phyloP scores from a whole-genome alignment of 495 filamentous ascomycete species.

The Neurospora africana region DNA sequence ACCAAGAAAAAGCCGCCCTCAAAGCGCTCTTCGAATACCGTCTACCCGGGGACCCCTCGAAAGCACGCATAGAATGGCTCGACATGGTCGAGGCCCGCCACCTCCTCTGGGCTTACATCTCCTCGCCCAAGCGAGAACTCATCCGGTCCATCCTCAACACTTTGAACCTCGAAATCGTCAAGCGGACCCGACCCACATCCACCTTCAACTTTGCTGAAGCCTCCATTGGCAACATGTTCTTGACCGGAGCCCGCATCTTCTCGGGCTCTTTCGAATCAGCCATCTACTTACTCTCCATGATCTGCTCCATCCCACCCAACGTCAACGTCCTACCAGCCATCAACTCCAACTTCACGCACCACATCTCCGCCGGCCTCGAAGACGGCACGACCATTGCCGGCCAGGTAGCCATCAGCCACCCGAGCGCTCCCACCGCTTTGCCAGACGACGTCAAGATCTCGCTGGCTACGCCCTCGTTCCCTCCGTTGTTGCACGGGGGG shows the following conservation, averaged over 20 bases:
- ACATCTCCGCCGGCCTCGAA: slow-evolving; percentile 74
- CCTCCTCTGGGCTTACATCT: slow-evolving; percentile 61
- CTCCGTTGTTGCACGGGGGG: background rate
- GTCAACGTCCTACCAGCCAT: slow-evolving; percentile 80
- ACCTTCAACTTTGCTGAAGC: slow-evolving; percentile 84
- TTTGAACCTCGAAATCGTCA: slow-evolving; percentile 83
- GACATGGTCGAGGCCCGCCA: slow-evolving; percentile 78
- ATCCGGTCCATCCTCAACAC: slow-evolving; percentile 84
- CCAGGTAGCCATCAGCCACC: slow-evolving; percentile 89
- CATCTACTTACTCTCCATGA: slow-evolving; percentile 70
- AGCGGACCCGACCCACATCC: slow-evolving; percentile 63
- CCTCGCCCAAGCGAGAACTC: slow-evolving; percentile 77
- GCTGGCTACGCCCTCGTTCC: slow-evolving; percentile 1
- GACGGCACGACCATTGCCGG: slow-evolving; percentile 76
- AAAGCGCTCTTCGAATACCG: slow-evolving; percentile 79
- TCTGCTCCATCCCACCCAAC: slow-evolving; percentile 65
- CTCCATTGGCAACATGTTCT: slow-evolving; percentile 86
- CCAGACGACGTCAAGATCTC: slow-evolving; percentile 28
- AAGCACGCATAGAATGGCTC: slow-evolving; percentile 66
- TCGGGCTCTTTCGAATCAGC: slow-evolving; percentile 72
- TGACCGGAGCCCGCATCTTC: slow-evolving; percentile 76
- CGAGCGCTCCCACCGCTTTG: slow-evolving; percentile 45
- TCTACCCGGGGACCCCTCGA: slow-evolving; percentile 44
- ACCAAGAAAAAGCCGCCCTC: slow-evolving; percentile 59
- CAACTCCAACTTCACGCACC: slow-evolving; percentile 86